Base-by-base conservation (phyloP, 345 rosid species). In the Cardiospermum halicacabum region DNA sequence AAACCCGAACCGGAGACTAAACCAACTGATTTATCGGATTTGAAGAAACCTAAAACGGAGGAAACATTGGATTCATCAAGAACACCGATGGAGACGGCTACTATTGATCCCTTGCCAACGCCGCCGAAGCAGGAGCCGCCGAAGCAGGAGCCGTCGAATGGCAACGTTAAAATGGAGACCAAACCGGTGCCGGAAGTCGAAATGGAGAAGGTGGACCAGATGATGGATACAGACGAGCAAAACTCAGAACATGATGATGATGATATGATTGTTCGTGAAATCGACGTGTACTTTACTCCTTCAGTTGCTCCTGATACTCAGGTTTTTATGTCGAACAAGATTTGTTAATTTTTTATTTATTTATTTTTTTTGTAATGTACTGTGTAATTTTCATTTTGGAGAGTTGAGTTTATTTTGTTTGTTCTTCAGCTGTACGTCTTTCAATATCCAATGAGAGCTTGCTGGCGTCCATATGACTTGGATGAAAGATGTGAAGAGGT, bases 401-500 rank as follows among this genome's bases (percentile, higher is more conserved):
- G 12, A 34, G 39, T 34, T 7, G n/a, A n/a, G n/a, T n/a, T 34
- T 5, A 34, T 4, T 34, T 34, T 34, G 39, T 34, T 34, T 34
- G 39, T 34, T 34, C 62, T 81, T 40, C 84, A 92, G 98, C 64
- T 93, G 24, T 90, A 86, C 76, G 87, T 93, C 30, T 34, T 86
- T 78, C 98, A 93, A 76, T 93, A 83, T 80, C 97, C 97, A 9
- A 48, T 86, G 56, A 78, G 98, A 68, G 85, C 97, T 2, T 66
- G 77, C 55, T 93, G 98, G 98, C 89, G 96, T 50, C 92, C 96
- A 2, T 93, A 88, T 25, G 97, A 93, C 55, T 69, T 93, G 73
- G 97, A 92, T 37, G 92, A 86, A 42, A 79, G 84, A 37, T 93
- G 97, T 22, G 62, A 83, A 71, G 89, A 86, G 96, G 98, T 85